phyloP scores from a whole-genome alignment of 805 yeast species.

The Myxozyma kluyveri region DNA sequence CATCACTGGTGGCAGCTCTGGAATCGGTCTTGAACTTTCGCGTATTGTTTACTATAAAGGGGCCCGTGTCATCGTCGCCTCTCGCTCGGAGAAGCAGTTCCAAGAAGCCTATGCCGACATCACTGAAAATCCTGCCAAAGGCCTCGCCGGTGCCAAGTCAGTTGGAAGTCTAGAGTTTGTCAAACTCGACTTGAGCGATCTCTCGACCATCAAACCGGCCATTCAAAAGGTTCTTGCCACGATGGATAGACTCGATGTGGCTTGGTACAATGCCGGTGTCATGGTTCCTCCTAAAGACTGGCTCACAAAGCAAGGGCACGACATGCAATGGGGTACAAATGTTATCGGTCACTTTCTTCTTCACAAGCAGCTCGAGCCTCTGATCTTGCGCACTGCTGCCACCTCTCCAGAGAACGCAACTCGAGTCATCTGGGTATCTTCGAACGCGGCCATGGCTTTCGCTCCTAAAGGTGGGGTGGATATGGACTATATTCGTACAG shows the following conservation, averaged over 20 bases:
- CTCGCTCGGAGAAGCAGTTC: constrained; percentile 1
- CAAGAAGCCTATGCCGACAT: constrained; percentile 3
- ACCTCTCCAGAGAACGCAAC: constrained; percentile 31
- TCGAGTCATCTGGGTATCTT: constrained; percentile 48
- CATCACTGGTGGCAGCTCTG: constrained; percentile 12
- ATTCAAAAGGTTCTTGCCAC: constrained; percentile 33
- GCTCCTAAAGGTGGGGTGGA: constrained; percentile 40
- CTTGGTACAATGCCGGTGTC: constrained; percentile 39
- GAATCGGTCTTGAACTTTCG: constrained; percentile 11
- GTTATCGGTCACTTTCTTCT: constrained; percentile 47
- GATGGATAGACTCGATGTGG: constrained; percentile 39
- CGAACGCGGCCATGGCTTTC: constrained; percentile 38
- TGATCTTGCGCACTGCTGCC: constrained; percentile 18
- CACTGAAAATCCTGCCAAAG: no score
- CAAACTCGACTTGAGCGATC: constrained; percentile 21
- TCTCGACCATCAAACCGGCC: constrained; percentile 40
- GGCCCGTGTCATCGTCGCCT: constrained; percentile 4
- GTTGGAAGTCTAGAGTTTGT: constrained; percentile 10
- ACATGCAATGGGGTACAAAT: constrained; percentile 48
- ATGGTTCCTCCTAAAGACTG: constrained; percentile 16
- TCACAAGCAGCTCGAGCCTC: constrained; percentile 42
- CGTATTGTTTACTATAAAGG: constrained; percentile 4
- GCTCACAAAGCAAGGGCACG: constrained; percentile 46
- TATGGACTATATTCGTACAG: constrained; percentile 37
- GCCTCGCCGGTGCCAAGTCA: constrained; percentile 1